Conservation (phyloP, 1,284 basidiomycete species). For the Ustilago curta region DNA sequence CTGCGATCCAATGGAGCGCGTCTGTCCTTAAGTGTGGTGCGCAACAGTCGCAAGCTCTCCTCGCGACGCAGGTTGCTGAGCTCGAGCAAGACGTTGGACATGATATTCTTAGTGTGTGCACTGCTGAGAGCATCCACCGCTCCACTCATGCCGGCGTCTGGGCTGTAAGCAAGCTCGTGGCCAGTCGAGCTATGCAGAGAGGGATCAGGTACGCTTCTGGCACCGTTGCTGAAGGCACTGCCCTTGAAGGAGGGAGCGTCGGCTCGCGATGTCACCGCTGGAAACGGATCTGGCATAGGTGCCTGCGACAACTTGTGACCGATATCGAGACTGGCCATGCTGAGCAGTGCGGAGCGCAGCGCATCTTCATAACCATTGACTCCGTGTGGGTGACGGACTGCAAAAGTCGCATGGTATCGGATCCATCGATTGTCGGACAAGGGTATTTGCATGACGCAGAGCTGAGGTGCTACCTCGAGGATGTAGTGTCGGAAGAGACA, state of each 20-base stretch:
- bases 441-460: conserved; percentile 38
- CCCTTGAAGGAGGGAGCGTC: conserved; percentile 14
- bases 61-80: conserved; percentile 43
- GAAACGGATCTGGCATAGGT: conserved; percentile 37
- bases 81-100: conserved; percentile 44
- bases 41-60: conserved; percentile 31
- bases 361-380: conserved; percentile 45
- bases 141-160: conserved; percentile 4
- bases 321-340: conserved; percentile 47
- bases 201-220: background rate
- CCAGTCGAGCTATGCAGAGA: conserved; percentile 5
- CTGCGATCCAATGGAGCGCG: conserved; percentile 30
- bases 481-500: conserved; percentile 47
- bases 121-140: conserved; percentile 1
- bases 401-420: conserved; percentile 39
- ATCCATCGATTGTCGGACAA: conserved; percentile 47
- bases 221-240: conserved; percentile 1
- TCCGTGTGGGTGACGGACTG: conserved; percentile 34
- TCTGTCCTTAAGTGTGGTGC: conserved; percentile 37
- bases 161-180: background rate
- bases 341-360: conserved; percentile 39
- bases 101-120: conserved; percentile 22
- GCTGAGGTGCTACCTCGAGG: conserved; percentile 42
- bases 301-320: conserved; percentile 41
- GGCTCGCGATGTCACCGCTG: conserved; percentile 6